Base-by-base conservation (phyloP, 2,329 filamentous ascomycete species). In the Phyllosticta citribraziliensis region DNA sequence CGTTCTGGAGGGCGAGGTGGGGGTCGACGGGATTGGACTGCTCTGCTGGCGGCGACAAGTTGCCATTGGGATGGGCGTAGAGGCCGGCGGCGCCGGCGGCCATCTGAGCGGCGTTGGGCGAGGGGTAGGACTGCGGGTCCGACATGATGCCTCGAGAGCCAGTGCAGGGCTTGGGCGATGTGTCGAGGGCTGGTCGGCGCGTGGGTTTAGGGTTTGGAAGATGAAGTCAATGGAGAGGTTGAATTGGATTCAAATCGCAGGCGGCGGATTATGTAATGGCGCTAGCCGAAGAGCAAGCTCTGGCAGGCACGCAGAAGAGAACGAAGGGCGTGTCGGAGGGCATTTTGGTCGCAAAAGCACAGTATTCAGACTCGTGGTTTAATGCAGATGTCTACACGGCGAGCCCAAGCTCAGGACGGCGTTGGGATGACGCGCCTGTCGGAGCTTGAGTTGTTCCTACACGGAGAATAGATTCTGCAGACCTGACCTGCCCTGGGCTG, bases 51-150 rank as follows among this genome's bases (percentile, higher is more conserved):
- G 63, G 58, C 25, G 61, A 61, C 59, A 70, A 68, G 40, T 62
- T 65, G 62, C 69, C 71, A 62, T 72, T 72, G 62, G 73, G 72
- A 50, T 69, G 69, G 27, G 66, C 68, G 64, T 73, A 74, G 57
- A 73, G 68, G 56, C 68, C 69, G 25, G 70, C 65, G 40, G 61
- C 56, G 52, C 65, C 66, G 62, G 67, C 70, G 57, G 69, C 67
- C 65, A 72, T 69, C 54, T 72, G 70, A 20, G 63, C 59, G 64
- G 68, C 66, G 62, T 72, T 69, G 52, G 71, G 66, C 47, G 73
- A 71, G 59, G 67, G 66, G 62, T 74, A 74, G 11, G 65, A 63
- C 51, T 61, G 60, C 8, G 55, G 50, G 24, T 61, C 60, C 40
- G 60, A 57, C 60, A 61, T 61, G 65, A 56, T 65, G 65, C 64